A percentile compares a stretch with the other conserved stretches of the same genome.
Conservation (phyloP, 495 filamentous ascomycete genomes). For the Neurospora sp. region DNA sequence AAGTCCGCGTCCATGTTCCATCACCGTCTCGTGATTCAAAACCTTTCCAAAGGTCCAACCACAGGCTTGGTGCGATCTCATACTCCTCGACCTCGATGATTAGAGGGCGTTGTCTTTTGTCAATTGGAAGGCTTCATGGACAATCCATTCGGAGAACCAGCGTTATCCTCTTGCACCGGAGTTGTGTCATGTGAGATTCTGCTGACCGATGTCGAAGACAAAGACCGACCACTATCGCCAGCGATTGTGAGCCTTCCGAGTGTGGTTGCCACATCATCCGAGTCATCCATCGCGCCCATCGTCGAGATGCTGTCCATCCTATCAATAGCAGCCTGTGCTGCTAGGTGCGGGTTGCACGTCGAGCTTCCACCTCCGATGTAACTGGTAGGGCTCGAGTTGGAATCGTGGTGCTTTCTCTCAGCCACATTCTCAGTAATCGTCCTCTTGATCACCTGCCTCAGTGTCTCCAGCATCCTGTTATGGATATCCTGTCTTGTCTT, state of each 20-base stretch:
- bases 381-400: conserved; percentile 5
- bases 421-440: not conserved
- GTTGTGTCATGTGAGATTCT: not conserved
- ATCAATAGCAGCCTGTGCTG: not conserved
- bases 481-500: not conserved
- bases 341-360: not conserved
- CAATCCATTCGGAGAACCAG: not conserved
- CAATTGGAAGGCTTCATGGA: not conserved
- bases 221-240: not conserved
- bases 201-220: not conserved
- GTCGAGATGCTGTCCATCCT: not conserved
- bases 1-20: not conserved
- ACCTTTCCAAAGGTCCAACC: not conserved
- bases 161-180: fast-evolving
- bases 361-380: not conserved
- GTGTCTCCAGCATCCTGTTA: conserved; percentile 4
- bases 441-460: conserved; percentile 4
- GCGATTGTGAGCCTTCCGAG: not conserved
- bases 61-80: not conserved
- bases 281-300: not conserved
- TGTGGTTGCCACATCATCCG: not conserved
- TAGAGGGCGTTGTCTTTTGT: not conserved
- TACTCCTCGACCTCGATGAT: not conserved
- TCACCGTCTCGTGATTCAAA: not conserved
- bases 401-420: conserved; percentile 5